These are phyloP conservation scores for Penicillium concentricum DNA, from an alignment of 2,329 filamentous ascomycete species.

Conservation along the genomic window DNA sequence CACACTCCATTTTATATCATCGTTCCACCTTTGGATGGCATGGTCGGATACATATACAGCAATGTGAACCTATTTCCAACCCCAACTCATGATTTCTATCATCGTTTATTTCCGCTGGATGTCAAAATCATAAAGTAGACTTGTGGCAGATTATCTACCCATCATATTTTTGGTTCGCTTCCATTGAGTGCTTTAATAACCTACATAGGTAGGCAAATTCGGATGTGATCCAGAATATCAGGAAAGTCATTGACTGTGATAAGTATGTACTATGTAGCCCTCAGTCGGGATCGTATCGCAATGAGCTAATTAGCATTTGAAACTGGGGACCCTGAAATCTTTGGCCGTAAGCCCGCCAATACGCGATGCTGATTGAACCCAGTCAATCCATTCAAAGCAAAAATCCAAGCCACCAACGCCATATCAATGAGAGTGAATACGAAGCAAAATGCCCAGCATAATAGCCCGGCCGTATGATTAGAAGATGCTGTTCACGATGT, in stretches of 20 bases:
- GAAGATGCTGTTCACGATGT: constrained; percentile 89
- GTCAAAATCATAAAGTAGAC: not conserved
- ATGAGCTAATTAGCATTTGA: not conserved
- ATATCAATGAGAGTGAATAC: constrained; percentile 25
- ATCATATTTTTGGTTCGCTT: not conserved
- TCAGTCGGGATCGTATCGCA: not conserved
- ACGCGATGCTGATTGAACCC: not conserved
- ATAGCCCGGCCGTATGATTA: constrained; percentile 44
- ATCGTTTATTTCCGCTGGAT: not conserved
- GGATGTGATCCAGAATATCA: not conserved
- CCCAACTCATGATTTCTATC: not conserved
- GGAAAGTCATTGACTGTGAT: not conserved
- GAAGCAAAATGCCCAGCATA: not conserved
- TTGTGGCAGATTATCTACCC: not conserved
- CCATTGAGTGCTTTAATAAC: not conserved
- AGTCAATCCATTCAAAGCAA: constrained; percentile 6
- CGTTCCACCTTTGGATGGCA: no score
- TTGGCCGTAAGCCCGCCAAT: not conserved
- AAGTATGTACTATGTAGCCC: not conserved
- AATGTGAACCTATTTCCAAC: not conserved
- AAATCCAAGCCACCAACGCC: constrained; percentile 35
- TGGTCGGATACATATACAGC: not conserved
- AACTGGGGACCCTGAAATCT: no score
- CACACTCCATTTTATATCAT: no score
- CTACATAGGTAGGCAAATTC: not conserved